Percentiles rank a stretch among this genome's conserved stretches.
Evolutionary conservation across 441 rosid genomes (phyloP).

Genomic region (Gossypium davidsonii): DNA sequence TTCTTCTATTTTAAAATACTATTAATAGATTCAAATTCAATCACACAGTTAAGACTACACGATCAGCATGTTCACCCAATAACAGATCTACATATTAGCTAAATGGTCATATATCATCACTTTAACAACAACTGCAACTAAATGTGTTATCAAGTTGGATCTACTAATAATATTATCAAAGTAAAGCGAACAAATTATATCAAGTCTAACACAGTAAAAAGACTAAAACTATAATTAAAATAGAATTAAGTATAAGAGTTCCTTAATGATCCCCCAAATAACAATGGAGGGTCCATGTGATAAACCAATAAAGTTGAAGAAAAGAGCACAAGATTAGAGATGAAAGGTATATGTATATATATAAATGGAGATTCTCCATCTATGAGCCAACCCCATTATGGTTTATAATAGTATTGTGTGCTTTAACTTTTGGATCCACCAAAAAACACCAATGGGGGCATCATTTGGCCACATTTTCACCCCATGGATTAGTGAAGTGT

Average conservation of each 20-base stretch:
- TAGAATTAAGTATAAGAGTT: neutral
- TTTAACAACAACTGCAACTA: too few relatives aligned
- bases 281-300: neutral
- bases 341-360: neutral
- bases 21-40: neutral
- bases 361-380: neutral
- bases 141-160: too few relatives aligned
- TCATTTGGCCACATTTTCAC: neutral
- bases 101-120: neutral
- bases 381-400: constrained; percentile 5
- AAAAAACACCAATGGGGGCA: neutral
- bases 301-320: neutral
- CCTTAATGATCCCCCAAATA: neutral
- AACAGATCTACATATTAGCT: neutral
- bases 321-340: neutral
- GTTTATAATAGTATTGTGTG: constrained; percentile 5
- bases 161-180: too few relatives aligned
- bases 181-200: neutral
- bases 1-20: neutral
- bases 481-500: constrained; percentile 7
- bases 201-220: neutral
- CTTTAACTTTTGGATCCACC: constrained; percentile 15
- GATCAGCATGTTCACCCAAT: neutral
- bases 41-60: neutral
- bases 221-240: neutral